Base-by-base conservation (phyloP, 495 filamentous ascomycete genomes). In the Schizothecium vesticola region DNA sequence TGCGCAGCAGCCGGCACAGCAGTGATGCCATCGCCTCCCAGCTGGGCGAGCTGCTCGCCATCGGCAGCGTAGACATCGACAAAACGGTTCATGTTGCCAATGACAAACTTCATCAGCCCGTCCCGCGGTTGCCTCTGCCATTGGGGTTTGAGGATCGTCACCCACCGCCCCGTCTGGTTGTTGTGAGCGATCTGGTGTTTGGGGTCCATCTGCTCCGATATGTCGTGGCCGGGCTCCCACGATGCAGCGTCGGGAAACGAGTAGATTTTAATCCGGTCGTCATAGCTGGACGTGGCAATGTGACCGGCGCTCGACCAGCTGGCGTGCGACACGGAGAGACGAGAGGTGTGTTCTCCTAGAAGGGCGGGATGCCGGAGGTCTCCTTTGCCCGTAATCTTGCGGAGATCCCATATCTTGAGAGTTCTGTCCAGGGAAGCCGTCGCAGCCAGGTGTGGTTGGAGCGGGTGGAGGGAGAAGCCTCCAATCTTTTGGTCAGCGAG, bases 41-140 rank as follows among this genome's bases (percentile, higher is more conserved):
- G 82, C 80, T 98, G 94, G 4, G 92, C 96, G 36, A 99, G 82
- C 77, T 97, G 94, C 73, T 95, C 89, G 2, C 95, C 95, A 33
- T 87, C 82, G 11, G 84, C 80, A 13, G 88, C 89, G 77, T 90
- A 98, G 8, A 99, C 86, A 76, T 99, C 95, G 3, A 98, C 91
- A 70, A 97, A 97, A 22, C 95, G 88, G 75, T 97, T 97, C 95
- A 98, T 98, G 75, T 97, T 98, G 1, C 92, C 96, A 67, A 99
- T 94, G 58, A 88, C 93, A 78, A 98, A 92, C 60, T 92, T 90
- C 65, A 96, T 89, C 7, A 93, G 86, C 25, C 87, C 87, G 61
- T 93, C 90, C 51, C 83, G 81, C 0, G 95, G 95, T 62, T 85
- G 86, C 22, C 83, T 76, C 78, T 98, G 96, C 95, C 95, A 99